Percentiles rank a stretch among this genome's conserved stretches.
Evolutionary conservation across 768 basidiomycete species (phyloP).

Genomic region (Collybia mongolica): DNA sequence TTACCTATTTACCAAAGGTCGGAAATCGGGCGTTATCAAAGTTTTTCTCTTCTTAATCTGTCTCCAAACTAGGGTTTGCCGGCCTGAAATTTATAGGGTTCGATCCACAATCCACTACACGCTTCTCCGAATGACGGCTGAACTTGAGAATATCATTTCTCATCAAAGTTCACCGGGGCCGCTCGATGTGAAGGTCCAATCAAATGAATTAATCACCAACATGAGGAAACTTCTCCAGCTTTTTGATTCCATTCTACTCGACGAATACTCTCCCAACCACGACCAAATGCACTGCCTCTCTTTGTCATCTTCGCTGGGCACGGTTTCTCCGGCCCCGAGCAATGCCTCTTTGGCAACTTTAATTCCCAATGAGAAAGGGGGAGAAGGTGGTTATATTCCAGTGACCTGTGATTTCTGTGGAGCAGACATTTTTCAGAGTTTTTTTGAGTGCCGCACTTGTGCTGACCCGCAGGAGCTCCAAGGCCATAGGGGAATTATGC

Average conservation of each 20-base stretch:
- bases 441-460: constrained; percentile 67
- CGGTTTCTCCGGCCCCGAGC: background rate
- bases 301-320: background rate
- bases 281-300: constrained; percentile 19
- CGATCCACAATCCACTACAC: constrained; percentile 64
- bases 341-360: constrained; percentile 3
- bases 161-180: background rate
- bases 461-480: constrained; percentile 12
- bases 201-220: constrained; percentile 13
- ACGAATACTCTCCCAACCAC: constrained; percentile 38
- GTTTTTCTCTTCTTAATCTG: background rate
- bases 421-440: constrained; percentile 79
- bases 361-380: background rate
- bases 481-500: constrained; percentile 4
- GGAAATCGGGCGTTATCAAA: constrained; percentile 8
- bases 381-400: constrained; percentile 19
- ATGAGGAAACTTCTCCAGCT: constrained; percentile 39
- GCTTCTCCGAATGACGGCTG: constrained; percentile 33
- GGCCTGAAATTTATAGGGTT: constrained; percentile 73
- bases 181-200: background rate
- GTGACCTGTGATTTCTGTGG: constrained; percentile 78
- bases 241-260: constrained; percentile 49
- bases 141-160: constrained; percentile 16
- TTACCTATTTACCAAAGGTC: constrained; percentile 81
- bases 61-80: constrained; percentile 60